Percentiles rank a stretch among this genome's conserved stretches.
These are phyloP conservation scores for Colletotrichum sojae DNA, from an alignment of 2,329 filamentous ascomycete species.

Conservation along the genomic window DNA sequence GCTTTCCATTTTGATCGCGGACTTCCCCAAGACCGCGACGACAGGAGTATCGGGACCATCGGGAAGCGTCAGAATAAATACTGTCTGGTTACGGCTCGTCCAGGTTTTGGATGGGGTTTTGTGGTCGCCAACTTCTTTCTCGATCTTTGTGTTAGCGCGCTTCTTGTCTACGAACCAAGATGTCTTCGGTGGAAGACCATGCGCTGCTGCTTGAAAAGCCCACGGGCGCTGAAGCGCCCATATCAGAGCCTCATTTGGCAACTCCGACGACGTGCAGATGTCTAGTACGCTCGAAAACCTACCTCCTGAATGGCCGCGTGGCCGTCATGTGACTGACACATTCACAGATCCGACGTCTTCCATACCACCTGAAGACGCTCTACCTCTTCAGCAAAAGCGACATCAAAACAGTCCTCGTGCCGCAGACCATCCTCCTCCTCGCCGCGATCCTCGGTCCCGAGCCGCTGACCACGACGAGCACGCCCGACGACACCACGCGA, in stretches of 20 bases:
- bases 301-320: no score
- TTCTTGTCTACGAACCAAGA: not conserved
- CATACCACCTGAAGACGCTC: conserved; percentile 43
- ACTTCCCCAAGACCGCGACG: conserved; percentile 21
- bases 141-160: not conserved
- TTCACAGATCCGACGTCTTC: not conserved
- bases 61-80: not conserved
- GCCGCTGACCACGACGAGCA: not conserved
- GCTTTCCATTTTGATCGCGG: not conserved
- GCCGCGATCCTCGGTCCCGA: conserved; percentile 27
- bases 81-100: not conserved
- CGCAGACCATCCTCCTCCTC: conserved; percentile 48
- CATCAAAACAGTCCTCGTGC: conserved; percentile 50
- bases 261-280: not conserved
- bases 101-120: no score
- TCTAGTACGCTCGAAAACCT: not conserved
- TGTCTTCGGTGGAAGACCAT: not conserved
- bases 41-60: no score
- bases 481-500: rapidly evolving
- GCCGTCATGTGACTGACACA: no score
- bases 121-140: no score
- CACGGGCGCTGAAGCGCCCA: not conserved
- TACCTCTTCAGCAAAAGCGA: conserved; percentile 51
- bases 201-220: conserved; percentile 16
- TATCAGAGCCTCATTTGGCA: not conserved